Base-by-base conservation (phyloP, 2,329 filamentous ascomycete genomes). In the Cadophora gregata region DNA sequence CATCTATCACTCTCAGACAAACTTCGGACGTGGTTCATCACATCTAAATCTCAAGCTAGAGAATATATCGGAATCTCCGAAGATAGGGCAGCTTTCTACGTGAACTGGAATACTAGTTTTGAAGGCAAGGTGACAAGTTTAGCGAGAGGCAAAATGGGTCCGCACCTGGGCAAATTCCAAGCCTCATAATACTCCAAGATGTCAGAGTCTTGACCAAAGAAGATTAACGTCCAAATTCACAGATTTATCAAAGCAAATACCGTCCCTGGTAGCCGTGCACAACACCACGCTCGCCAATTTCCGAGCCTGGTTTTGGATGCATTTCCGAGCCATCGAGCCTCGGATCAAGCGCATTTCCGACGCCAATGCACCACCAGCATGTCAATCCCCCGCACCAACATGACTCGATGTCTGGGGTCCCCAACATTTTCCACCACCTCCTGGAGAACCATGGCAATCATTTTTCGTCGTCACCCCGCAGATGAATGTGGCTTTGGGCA, bases 381-480 rank as follows among this genome's bases (percentile, higher is more conserved):
- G 50, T 6, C 50, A 31, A 5, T 5, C 19, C 50, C 50, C 50
- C 50, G 27, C 25, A 31, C 16, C 27, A 31, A 19, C 27, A 53
- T 31, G 50, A 53, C 25, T 53, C 27, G 50, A 4, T 8, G 4
- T 53, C 50, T 53, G 50, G 50, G 50, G 50, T 53, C 50, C 50
- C 50, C 50, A 29, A 31, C 50, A 53, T 53, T 29, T 53, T 53
- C n/a, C 16, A n/a, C 31, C 14, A 10, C 27, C n/a, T 16, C 50
- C 14, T 14, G 4, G 6, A 53, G 50, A 29, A 19, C 14, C 38
- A 53, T n/a, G n/a, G n/a, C 27, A 19, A 31, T 8, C 14, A 5
- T 42, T 1, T 9, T 31, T 27, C 14, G 50, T 16, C 8, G 4
- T n/a, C 16, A 31, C 50, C 50, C 50, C 50, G 50, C 50, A 27